Conservation (phyloP, 371 early-diverging fungal species). For the Apophysomyces trapeziformis region DNA sequence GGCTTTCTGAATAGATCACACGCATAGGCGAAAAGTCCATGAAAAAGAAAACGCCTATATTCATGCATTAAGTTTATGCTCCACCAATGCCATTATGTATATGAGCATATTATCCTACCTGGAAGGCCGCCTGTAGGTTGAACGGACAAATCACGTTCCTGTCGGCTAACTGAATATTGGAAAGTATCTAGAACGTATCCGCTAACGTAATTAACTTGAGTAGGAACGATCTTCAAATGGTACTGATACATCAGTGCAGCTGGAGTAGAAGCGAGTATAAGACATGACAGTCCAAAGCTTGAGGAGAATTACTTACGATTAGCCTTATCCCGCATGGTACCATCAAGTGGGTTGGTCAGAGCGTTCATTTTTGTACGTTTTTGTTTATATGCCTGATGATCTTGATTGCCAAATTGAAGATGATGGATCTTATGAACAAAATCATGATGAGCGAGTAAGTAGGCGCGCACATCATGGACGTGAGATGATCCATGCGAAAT, state of each 20-base stretch:
- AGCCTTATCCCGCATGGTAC: conserved; percentile 49
- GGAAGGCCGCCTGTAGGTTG: conserved; percentile 57
- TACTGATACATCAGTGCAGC: conserved; percentile 80
- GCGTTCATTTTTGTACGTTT: conserved; percentile 40
- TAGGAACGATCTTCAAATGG: conserved; percentile 92
- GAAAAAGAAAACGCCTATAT: conserved; percentile 86
- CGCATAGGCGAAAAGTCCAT: conserved; percentile 97
- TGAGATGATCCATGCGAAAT: conserved; percentile 77
- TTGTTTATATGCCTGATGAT: conserved; percentile 30
- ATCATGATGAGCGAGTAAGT: conserved; percentile 55
- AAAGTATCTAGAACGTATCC: conserved; percentile 77
- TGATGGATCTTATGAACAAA: conserved; percentile 85
- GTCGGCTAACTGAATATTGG: conserved; percentile 94
- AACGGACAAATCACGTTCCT: conserved; percentile 55
- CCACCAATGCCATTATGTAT: neutral
- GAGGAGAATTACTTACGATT: conserved; percentile 36
- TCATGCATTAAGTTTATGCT: neutral
- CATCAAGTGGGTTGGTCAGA: conserved; percentile 82
- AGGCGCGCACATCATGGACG: conserved; percentile 56
- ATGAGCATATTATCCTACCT: conserved; percentile 34
- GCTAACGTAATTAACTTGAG: conserved; percentile 75
- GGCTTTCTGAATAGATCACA: conserved; percentile 81
- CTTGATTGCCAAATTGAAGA: conserved; percentile 81
- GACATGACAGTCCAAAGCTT: neutral
- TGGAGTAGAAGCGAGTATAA: conserved; percentile 10